Conservation (phyloP, 768 basidiomycete species). For the Amanita brunnescens region DNA sequence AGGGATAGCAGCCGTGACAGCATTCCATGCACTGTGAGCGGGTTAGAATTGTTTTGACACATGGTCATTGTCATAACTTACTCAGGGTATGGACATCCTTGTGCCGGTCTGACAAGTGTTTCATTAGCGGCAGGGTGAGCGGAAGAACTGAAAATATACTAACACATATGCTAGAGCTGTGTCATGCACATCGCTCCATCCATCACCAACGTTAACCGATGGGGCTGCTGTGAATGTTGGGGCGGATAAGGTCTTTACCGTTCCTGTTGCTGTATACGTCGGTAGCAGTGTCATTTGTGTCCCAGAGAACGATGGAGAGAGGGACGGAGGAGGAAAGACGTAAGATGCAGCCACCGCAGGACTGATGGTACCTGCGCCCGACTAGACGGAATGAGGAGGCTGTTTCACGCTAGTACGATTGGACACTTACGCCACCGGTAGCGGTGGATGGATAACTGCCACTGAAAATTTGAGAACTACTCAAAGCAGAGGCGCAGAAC, state of each 20-base stretch:
- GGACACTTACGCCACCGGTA: conserved; percentile 48
- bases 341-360: conserved; percentile 39
- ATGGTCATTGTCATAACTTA: conserved; percentile 15
- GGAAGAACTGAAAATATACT: conserved; percentile 11
- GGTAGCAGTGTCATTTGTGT: conserved; percentile 48
- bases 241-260: conserved; percentile 48
- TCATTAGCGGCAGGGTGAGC: not conserved
- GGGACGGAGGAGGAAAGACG: conserved; percentile 56
- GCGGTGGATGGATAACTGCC: conserved; percentile 55
- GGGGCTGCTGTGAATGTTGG: conserved; percentile 56
- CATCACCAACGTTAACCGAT: conserved; percentile 48
- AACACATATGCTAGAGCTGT: conserved; percentile 47
- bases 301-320: conserved; percentile 45
- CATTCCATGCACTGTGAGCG: conserved; percentile 45
- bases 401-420: conserved; percentile 1
- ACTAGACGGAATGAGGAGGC: conserved; percentile 14
- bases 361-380: conserved; percentile 54
- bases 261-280: conserved; percentile 65
- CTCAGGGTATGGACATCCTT: conserved; percentile 60
- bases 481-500: conserved; percentile 30
- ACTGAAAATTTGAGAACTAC: conserved; percentile 36
- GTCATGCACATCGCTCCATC: conserved; percentile 72
- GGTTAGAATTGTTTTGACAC: not conserved
- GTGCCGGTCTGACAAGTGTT: conserved; percentile 30
- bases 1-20: conserved; percentile 40